phyloP scores from a whole-genome alignment of 2,329 filamentous ascomycete genomes.

The Diaporthe citrichinensis region DNA sequence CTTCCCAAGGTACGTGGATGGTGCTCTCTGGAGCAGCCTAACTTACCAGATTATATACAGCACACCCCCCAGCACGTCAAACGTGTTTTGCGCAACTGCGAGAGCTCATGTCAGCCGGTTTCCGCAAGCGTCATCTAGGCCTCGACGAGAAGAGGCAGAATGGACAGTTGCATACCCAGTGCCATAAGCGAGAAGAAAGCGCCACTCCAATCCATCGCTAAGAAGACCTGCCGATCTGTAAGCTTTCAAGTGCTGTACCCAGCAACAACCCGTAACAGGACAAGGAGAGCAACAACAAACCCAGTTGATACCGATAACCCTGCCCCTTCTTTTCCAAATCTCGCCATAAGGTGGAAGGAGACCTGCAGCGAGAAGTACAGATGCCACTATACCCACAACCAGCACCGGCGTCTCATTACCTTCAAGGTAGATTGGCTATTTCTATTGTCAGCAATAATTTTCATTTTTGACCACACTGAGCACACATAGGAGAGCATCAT shows the following conservation, averaged over 20 bases:
- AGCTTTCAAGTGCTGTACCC: not conserved
- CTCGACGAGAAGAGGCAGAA: not conserved
- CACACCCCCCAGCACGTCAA: conserved; percentile 72
- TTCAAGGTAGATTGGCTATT: conserved; percentile 65
- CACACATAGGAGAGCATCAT: not conserved
- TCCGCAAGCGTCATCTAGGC: not conserved
- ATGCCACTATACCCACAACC: conserved; percentile 70
- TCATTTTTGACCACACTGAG: too few species aligned
- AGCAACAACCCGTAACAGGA: conserved; percentile 40
- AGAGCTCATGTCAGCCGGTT: conserved; percentile 39
- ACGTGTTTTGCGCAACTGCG: conserved; percentile 70
- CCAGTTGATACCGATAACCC: conserved; percentile 73
- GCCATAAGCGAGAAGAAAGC: conserved; percentile 76
- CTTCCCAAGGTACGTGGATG: not conserved
- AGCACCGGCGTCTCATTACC: conserved; percentile 68
- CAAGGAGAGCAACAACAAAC: conserved; percentile 37
- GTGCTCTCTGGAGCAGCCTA: not conserved
- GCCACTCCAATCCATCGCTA: conserved; percentile 71
- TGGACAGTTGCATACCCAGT: conserved; percentile 58
- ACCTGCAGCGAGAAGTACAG: conserved; percentile 68
- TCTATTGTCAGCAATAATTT: conserved; percentile 28
- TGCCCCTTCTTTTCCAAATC: conserved; percentile 71
- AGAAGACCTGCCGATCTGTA: conserved; percentile 58
- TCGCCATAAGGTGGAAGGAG: conserved; percentile 74
- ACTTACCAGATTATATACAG: conserved; percentile 73